These are phyloP conservation scores for Helenozyma baotianmanensis DNA, from an alignment of 805 yeast species.

Conservation along the genomic window DNA sequence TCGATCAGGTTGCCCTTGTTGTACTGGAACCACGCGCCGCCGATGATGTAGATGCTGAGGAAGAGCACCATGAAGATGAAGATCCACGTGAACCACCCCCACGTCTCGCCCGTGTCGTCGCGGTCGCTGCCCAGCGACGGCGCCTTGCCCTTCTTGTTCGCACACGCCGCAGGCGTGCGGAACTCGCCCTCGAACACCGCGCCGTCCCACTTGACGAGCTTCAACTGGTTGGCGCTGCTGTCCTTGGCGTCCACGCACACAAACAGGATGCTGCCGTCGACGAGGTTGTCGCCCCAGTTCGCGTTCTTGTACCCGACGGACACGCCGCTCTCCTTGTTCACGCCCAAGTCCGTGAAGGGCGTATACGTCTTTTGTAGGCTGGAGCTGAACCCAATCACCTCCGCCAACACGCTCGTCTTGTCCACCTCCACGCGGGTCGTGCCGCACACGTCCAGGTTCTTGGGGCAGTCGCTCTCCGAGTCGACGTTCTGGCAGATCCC, in stretches of 20 bases:
- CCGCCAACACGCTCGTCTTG: slow-evolving; percentile 46
- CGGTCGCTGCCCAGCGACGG: slow-evolving; percentile 15
- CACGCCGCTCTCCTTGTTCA: slow-evolving; percentile 27
- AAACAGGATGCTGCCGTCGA: slow-evolving; percentile 46
- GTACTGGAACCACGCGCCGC: slow-evolving; percentile 72
- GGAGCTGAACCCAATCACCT: slow-evolving; percentile 55
- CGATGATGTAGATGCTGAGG: slow-evolving; percentile 66
- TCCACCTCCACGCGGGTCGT: slow-evolving; percentile 51
- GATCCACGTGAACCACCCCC: slow-evolving; percentile 83
- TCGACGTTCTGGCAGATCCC: slow-evolving; percentile 57
- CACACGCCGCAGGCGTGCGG: slow-evolving; percentile 38
- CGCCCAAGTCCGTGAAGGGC: slow-evolving; percentile 25
- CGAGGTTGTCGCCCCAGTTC: slow-evolving; percentile 63
- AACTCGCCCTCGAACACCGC: slow-evolving; percentile 18
- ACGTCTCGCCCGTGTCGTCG: slow-evolving; percentile 41
- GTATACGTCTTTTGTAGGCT: slow-evolving; percentile 29
- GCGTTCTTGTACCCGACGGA: slow-evolving; percentile 46
- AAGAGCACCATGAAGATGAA: slow-evolving; percentile 69
- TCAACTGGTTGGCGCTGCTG: slow-evolving; percentile 20
- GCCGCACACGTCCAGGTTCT: slow-evolving; percentile 76
- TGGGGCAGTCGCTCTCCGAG: slow-evolving; percentile 52
- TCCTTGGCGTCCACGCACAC: slow-evolving; percentile 37
- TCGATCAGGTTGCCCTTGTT: slow-evolving; percentile 68
- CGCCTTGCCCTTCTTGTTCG: slow-evolving; percentile 27
- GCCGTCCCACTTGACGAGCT: slow-evolving; percentile 36